Evolutionary conservation across 2,329 filamentous ascomycete genomes (phyloP), one percentile per base, ranked within the genome.

Genomic region (Alternaria sp.): DNA sequence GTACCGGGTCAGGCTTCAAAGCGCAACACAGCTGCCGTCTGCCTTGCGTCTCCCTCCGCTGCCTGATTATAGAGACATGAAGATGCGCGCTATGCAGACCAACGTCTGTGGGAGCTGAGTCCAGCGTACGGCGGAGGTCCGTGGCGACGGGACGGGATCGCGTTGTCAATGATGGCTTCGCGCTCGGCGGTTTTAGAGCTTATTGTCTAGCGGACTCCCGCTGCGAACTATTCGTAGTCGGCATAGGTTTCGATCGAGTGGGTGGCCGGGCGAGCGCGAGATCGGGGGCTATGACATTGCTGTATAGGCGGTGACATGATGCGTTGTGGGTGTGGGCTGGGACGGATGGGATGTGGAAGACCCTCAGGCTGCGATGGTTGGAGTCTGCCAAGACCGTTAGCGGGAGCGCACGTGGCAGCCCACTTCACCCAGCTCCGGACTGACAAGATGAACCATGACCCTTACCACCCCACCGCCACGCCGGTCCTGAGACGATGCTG

Each of bases 181-280:
- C n/a, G 33, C 18, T 51, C 47, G 18, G 47, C 47, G 47, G 10
- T 50, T 18, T 20, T 49, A 23, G 20, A 41, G 55, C 45, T 30
- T 45, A 49, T 18, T 50, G 21, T 25, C n/a, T 18, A 33, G 55
- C 55, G 55, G 55, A 58, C 28, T 25, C 37, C 55, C 55, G 55
- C 21, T 6, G 12, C 15, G 21, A 50, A 15, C 23, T 5, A 18
- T 41, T 58, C 11, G 47, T 33, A 28, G n/a, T 11, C 7, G 5
- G 6, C 23, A 7, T 21, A 20, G 26, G 11, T 33, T 15, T 10
- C 26, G 6, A 4, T 3, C 26, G 8, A 21, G 18, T 33, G 8
- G 1, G 12, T 30, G 15, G 1, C 47, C 18, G 26, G 14, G 6
- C 2, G 0, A 51, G 20, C 3, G 47, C 20, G 8, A 1, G 7